These are phyloP conservation scores for Orbilia javanica DNA, from an alignment of 2,329 filamentous ascomycete species.

Conservation along the genomic window DNA sequence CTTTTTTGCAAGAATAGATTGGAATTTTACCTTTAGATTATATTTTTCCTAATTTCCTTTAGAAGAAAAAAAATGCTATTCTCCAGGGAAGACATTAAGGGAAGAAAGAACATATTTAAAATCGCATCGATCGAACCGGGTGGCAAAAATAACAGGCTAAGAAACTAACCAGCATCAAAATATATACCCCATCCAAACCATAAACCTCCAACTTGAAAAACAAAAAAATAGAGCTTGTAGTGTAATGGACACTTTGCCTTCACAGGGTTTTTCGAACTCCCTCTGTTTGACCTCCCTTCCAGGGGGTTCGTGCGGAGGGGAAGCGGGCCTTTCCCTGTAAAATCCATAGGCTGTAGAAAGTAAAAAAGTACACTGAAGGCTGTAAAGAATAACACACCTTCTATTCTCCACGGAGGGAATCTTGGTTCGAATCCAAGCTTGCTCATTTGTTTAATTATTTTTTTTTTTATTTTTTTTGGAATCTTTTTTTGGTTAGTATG, in stretches of 20 bases:
- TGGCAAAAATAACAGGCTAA: background rate
- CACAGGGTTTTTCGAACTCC: slow-evolving; percentile 44
- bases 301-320: background rate
- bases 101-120: too few species aligned
- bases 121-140: too few species aligned
- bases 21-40: too few species aligned
- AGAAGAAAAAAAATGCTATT: too few species aligned
- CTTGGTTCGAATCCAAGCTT: slow-evolving; percentile 59
- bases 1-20: background rate
- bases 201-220: background rate
- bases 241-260: slow-evolving; percentile 57
- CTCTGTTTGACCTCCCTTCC: background rate
- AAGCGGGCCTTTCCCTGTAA: slow-evolving; percentile 42
- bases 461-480: background rate
- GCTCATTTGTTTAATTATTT: slow-evolving; percentile 37
- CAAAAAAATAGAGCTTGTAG: slow-evolving; percentile 49
- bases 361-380: slow-evolving; percentile 26
- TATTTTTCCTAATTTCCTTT: too few species aligned
- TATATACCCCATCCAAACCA: background rate
- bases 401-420: slow-evolving; percentile 30
- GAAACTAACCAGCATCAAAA: background rate
- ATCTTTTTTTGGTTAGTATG: background rate
- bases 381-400: slow-evolving; percentile 45
- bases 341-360: slow-evolving; percentile 18
- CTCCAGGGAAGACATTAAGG: too few species aligned